Evolutionary conservation across 192 early-diverging fungal genomes (phyloP), one percentile per base, ranked within the genome.

Genomic region (Backusella tarrabulga): DNA sequence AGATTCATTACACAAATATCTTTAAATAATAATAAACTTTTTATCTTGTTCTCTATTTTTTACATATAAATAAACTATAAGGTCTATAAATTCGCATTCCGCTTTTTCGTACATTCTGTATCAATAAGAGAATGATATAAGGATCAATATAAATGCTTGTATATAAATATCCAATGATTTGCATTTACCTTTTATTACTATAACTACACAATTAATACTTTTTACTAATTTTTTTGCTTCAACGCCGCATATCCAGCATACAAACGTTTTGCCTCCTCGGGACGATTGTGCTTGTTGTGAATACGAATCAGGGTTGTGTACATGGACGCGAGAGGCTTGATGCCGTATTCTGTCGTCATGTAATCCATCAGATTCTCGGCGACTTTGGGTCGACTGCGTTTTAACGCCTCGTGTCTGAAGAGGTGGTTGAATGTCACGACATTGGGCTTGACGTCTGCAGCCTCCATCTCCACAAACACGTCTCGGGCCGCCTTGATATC

Each of bases 391-490:
- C 76, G 68, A 17, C 35, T 34, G 21, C 69, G 63, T 40, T 78
- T 80, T 17, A 78, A 56, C 1, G 83, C 83, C 60, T 84, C 79
- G 21, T 79, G 79, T 54, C 75, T 68, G 68, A 84, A 75, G 2
- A 84, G 41, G 46, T 80, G 67, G 77, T 84, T 80, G 66, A 84
- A 84, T 3, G 83, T 80, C 9, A 77, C 67, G 6, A 81, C 50
- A 34, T 76, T 84, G 46, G 83, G 83, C 34, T 78, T 71, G 26
- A 84, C 29, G 3, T 38, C 63, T 15, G 36, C 12, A 11, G 34
- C 21, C 38, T 80, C 79, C 83, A 84, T 84, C 12, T 81, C 83
- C 9, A 75, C 26, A 41, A 84, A 81, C 2, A 78, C n/a, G 11
- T 74, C 42, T 35, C 70, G 63, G 7, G 79, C 83, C 15, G 70